A percentile compares a stretch with the other conserved stretches of the same genome.
These are phyloP conservation scores for Closterium sp. DNA, from an alignment of 139 green algal genomes.

Conservation along the genomic window DNA sequence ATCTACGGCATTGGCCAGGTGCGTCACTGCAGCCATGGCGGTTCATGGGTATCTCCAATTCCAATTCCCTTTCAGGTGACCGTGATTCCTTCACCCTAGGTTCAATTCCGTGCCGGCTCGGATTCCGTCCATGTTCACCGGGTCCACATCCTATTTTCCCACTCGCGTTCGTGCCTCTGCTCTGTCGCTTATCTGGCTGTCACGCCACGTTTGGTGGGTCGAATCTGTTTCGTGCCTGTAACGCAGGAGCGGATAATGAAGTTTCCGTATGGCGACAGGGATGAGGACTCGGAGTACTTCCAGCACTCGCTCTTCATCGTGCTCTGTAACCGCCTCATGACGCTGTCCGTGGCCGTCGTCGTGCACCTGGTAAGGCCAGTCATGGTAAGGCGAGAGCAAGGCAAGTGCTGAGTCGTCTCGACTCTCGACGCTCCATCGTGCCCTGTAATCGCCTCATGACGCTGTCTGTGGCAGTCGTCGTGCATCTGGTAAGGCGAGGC, in stretches of 20 bases:
- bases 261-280: slow-evolving; percentile 20
- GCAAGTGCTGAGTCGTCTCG: background rate
- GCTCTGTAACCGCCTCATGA: slow-evolving; percentile 89
- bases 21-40: background rate
- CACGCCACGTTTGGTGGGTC: background rate
- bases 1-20: slow-evolving; percentile 77
- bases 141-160: too few species aligned
- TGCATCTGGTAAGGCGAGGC: background rate
- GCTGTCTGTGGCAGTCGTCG: slow-evolving; percentile 54
- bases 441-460: slow-evolving; percentile 87
- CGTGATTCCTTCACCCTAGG: background rate
- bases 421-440: slow-evolving; percentile 77
- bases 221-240: background rate
- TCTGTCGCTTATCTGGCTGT: background rate
- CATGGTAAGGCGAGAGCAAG: too few species aligned
- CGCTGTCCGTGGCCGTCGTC: slow-evolving; percentile 59
- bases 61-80: background rate
- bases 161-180: too few species aligned
- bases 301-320: slow-evolving; percentile 91
- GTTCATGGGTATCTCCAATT: background rate
- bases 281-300: slow-evolving; percentile 72
- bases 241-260: slow-evolving; percentile 93
- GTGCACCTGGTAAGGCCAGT: slow-evolving; percentile 25
- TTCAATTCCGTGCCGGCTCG: background rate
- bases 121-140: too few species aligned